Base-by-base conservation (phyloP, 1,139 yeast species). In the Scheffersomyces stambukii region DNA sequence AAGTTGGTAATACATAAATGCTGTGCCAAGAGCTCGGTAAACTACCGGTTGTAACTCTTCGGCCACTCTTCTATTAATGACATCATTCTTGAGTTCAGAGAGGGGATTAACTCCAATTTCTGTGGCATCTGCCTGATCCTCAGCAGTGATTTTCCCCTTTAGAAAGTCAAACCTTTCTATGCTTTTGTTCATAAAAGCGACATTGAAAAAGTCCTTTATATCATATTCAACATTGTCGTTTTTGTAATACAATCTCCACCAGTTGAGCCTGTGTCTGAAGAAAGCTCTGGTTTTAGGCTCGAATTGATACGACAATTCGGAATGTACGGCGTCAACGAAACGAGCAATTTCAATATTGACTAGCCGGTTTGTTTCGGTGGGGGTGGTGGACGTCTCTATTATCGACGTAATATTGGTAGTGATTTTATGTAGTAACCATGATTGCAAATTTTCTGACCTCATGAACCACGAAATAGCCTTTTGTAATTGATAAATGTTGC, bases 181-280 rank as follows among this genome's bases (percentile, higher is more conserved):
- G 36, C 70, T 62, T 22, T 53, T 39, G 32, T 43, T 50, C 71
- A 68, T 64, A 40, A 65, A 67, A 19, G 56, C 45, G 6, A 38
- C 29, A 27, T 40, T 50, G 32, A 67, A 59, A 36, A 41, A 65
- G 33, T 67, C 73, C 33, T 64, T 66, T 25, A 67, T 45, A 29
- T 59, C 64, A 35, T 67, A 67, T 44, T 66, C 72, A 10, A 68
- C 66, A 36, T 67, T 66, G 35, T 68, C 75, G 36, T 67, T 67
- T 28, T 55, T 59, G 34, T 51, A 54, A 41, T 68, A 68, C 12
- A 68, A 47, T 37, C 54, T 64, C 69, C 70, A 67, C 74, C 74
- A 68, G 16, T 46, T 42, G 24, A 68, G 52, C 13, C 49, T 54
- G 16, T 42, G 46, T 7, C 38, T 43, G 48, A 68, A 64, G 34